Evolutionary conservation across 495 filamentous ascomycete genomes (phyloP), one percentile per base, ranked within the genome.

Genomic region (Podospora fimiseda): DNA sequence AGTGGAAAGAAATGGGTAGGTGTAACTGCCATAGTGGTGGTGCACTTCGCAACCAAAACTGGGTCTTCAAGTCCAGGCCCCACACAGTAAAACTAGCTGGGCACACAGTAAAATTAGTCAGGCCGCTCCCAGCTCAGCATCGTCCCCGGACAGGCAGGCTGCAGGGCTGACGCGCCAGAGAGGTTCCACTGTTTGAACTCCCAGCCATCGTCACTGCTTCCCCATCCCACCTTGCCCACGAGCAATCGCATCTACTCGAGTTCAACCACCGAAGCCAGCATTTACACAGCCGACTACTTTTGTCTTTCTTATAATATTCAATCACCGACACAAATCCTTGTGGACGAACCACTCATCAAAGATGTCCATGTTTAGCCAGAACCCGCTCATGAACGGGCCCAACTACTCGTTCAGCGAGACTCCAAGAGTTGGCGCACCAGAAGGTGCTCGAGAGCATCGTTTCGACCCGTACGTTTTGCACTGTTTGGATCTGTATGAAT

Each of bases 391-490:
- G 70, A 80, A 80, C 67, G 78, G 78, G 51, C 78, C 78, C 58
- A 80, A 74, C 68, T 81, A 81, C 63, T 80, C 76, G 47, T 75
- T 80, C 69, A 74, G 68, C 62, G 76, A 80, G 58, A 64, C 71
- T 22, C 76, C 77, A 43, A 70, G 65, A 58, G 54, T 50, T 36
- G 60, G 66, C 24, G 66, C 70, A 5, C 62, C 72, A 36, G 75
- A 77, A 53, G 71, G 73, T 44, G 62, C 75, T 22, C 73, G 76
- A 48, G 64, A 96, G 70, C 92, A 96, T 72, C 80, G 83, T 59
- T 97, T 97, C 74, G 90, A 96, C 70, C 93, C 93, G 93, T 96
- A 81, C 66, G 80, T n/a, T n/a, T n/a, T n/a, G n/a, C n/a, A n/a
- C n/a, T n/a, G n/a, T n/a, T n/a, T n/a, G n/a, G n/a, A n/a, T n/a